Base-by-base conservation (phyloP, 768 basidiomycete species). In the Tylopilus vinaceipallidus region DNA sequence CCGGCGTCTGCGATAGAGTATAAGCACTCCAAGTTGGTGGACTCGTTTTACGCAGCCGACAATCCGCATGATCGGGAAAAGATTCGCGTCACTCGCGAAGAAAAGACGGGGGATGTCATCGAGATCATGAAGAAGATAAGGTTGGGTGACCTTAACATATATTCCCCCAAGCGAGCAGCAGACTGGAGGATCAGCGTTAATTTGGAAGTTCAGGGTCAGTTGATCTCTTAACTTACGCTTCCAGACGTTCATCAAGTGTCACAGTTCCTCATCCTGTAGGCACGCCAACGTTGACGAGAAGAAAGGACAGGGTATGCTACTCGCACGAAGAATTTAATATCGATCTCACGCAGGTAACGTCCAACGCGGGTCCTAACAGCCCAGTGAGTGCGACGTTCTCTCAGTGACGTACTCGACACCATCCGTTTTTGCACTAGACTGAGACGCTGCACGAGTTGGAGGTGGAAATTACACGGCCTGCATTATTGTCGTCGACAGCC, bases 121-220 rank as follows among this genome's bases (percentile, higher is more conserved):
- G 86, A 86, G 57, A 79, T 83, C 59, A 79, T 90, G 67, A 78
- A 79, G 56, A 98, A 99, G 69, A 73, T 86, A 14, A 77, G 94
- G 41, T 71, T 99, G 20, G 94, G 87, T 6, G 84, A 95, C 67
- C 71, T 99, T 62, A 91, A 99, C 66, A 77, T 99, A 23, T 86
- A 80, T 66, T 83, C 82, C 60, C 95, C 95, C 8, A 88, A 88
- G 63, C 74, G 84, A 20, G 65, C 74, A 1, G 91, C 88, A 37
- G 97, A 99, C 69, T 98, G 92, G 91, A 74, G 97, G 47, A 76
- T 99, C 6, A 94, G 91, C 55, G 91, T 98, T 6, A 98, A 82
- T 65, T 63, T 90, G n/a, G 95, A 99, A 77, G 77, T 88, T 33
- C 89, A 91, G 22, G 78, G 94, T 95, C 58, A 53, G 58, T 82